Base-by-base conservation (phyloP, 1,284 basidiomycete genomes). In the Microbotryum saponariae region DNA sequence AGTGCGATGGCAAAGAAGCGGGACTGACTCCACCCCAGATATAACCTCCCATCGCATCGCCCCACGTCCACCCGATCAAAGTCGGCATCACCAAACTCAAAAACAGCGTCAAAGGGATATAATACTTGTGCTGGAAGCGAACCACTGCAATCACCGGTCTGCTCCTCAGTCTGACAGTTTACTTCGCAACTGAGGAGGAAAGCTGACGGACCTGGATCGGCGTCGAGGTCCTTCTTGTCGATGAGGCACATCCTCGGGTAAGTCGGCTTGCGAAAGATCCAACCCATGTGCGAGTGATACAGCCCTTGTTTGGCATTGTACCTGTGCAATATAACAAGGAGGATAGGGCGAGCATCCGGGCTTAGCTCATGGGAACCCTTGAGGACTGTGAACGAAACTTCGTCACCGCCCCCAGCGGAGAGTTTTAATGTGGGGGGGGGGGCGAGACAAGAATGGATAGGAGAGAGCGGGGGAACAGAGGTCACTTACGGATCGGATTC, bases 231-330 rank as follows among this genome's bases (percentile, higher is more conserved):
- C 42, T 82, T 80, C 53, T 80, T 77, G 61, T 89, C 86, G 27
- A 90, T 81, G 3, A 82, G 73, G 37, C 79, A 77, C 76, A 89
- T 78, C 37, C 82, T 78, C 47, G 82, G 78, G 68, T 89, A 89
- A 8, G 74, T 80, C 1, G 85, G 83, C 72, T 88, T 87, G 76
- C 79, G 84, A 73, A 89, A 89, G 70, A 89, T 89, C 87, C 88
- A 90, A 10, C 88, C 88, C 78, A 88, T 82, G 67, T 89, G 88
- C 6, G 86, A 85, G 72, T 83, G 88, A 58, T 86, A 78, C 1
- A 89, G 74, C 0, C 88, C 87, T 48, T 81, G 79, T 0, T 85
- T 86, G 0, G 87, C 87, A 6, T 85, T 79, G 72, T 89, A 89
- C 8, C 52, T 62, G 52, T 25, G 3, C 14, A 12, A 16, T 16